A percentile compares a stretch with the other conserved stretches of the same genome.
Evolutionary conservation across 2,329 filamentous ascomycete species (phyloP).

Genomic region (Mycosphaerella sp.): DNA sequence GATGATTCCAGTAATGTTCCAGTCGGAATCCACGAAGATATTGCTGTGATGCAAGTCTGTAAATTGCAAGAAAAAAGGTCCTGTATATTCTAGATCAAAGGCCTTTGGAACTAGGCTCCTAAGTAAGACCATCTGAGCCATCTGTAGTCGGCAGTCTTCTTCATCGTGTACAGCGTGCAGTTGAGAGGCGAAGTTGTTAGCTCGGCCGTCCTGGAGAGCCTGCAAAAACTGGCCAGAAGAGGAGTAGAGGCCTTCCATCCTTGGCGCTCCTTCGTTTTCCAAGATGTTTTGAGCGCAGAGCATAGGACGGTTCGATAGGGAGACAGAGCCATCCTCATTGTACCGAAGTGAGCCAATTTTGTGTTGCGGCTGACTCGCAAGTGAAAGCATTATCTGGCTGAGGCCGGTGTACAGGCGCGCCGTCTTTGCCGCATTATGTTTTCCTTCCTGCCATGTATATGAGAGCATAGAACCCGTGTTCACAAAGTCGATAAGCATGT

Average conservation of each 20-base stretch:
- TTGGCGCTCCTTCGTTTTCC: background rate
- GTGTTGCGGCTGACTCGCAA: conserved; percentile 15
- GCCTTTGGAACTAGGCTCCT: conserved; percentile 4
- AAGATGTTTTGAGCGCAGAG: conserved; percentile 15
- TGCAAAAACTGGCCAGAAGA: conserved; percentile 4
- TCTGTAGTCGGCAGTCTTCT: conserved; percentile 7
- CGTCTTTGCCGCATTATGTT: too few species aligned
- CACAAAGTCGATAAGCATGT: too few species aligned
- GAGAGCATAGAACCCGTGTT: too few species aligned
- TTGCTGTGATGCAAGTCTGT: conserved; percentile 40
- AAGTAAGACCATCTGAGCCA: conserved; percentile 7
- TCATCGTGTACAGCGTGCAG: conserved; percentile 8
- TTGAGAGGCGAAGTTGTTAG: conserved; percentile 1
- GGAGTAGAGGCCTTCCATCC: background rate
- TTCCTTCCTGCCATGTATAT: too few species aligned
- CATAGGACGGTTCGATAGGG: conserved; percentile 20
- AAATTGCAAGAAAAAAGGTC: conserved; percentile 21
- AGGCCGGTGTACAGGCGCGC: too few species aligned
- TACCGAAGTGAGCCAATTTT: conserved; percentile 21
- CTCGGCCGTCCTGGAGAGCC: conserved; percentile 5
- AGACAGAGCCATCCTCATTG: conserved; percentile 15
- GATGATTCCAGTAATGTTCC: conserved; percentile 34
- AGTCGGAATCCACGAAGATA: conserved; percentile 33
- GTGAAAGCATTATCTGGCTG: conserved; percentile 6
- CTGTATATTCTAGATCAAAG: background rate